These are phyloP conservation scores for Dovyalis caffra DNA, from an alignment of 345 rosid species.

Conservation along the genomic window DNA sequence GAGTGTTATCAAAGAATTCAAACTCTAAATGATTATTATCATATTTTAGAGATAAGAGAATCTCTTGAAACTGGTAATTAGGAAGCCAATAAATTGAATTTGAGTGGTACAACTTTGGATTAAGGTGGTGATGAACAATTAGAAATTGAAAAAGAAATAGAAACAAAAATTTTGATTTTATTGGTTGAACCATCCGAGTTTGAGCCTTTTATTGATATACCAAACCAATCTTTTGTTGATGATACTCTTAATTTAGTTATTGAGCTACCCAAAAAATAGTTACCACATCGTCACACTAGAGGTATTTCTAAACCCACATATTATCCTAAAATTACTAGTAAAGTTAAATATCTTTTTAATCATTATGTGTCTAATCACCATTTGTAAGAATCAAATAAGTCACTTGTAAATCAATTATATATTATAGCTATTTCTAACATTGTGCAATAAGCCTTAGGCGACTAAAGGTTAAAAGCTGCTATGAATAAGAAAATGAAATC, in stretches of 20 bases:
- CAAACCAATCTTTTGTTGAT: not conserved
- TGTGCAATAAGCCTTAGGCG: not conserved
- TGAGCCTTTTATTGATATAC: fast-evolving
- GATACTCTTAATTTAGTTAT: not conserved
- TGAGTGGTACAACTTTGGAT: too few species aligned
- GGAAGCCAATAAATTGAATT: too few species aligned
- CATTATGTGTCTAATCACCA: not conserved
- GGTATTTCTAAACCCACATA: not conserved
- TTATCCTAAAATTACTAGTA: not conserved
- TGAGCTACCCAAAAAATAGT: fast-evolving
- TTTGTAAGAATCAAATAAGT: not conserved
- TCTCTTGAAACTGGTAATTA: too few species aligned
- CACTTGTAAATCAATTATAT: not conserved
- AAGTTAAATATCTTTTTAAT: not conserved
- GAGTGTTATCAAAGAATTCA: not conserved
- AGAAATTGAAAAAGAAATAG: fast-evolving
- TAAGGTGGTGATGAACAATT: too few species aligned
- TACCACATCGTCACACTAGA: not conserved
- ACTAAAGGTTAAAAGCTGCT: not conserved
- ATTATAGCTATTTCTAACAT: not conserved
- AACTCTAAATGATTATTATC: not conserved
- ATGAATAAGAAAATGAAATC: not conserved
- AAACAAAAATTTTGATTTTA: fast-evolving
- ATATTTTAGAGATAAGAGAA: too few species aligned
- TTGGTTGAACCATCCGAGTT: too few species aligned